Base-by-base conservation (phyloP, 176 grass and related monocot genomes). In the Alloteropsis semialata region DNA sequence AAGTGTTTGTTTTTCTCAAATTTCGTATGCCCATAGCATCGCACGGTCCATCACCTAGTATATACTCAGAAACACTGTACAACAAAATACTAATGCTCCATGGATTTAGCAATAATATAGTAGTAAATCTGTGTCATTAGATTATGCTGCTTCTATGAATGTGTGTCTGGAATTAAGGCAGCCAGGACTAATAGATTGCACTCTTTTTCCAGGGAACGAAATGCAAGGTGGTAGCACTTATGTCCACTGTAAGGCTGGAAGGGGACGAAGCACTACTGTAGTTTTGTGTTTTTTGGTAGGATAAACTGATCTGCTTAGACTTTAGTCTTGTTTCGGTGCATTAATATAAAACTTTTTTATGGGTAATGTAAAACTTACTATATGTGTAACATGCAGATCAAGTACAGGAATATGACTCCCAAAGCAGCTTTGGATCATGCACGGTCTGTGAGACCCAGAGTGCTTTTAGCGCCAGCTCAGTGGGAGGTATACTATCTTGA, bases 181-280 rank as follows among this genome's bases (percentile, higher is more conserved):
- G 53, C 34, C 21, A n/a, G 46, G 68, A 10, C 34, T 76, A 30
- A 82, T 50, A 58, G 37, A 3, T 28, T 24, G 0, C 69, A 11
- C 58, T 82, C 0, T 48, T 16, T 81, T 77, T 80, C 19, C 69
- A 97, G 95, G 56, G 9, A 92, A 89, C 78, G 92, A 84, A 66
- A 71, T 72, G 27, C 39, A 59, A 73, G 92, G 88, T 73, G 78
- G 71, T 56, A 84, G 55, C 61, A 98, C 90, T 21, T 98, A 98
- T 46, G 92, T 98, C 24, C 95, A 98, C 45, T 98, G 95, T 72
- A 98, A 98, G 86, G 95, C 95, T 45, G 95, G 95, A 93, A 88
- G 95, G 29, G 95, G 92, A 39, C 79, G 92, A 8, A 98, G 95
- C 82, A 94, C 92, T 2, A 95, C 95, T 30, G 62, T 98, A 84